Conservation (phyloP, 495 filamentous ascomycete genomes). For the Hypoxylon perforatum region DNA sequence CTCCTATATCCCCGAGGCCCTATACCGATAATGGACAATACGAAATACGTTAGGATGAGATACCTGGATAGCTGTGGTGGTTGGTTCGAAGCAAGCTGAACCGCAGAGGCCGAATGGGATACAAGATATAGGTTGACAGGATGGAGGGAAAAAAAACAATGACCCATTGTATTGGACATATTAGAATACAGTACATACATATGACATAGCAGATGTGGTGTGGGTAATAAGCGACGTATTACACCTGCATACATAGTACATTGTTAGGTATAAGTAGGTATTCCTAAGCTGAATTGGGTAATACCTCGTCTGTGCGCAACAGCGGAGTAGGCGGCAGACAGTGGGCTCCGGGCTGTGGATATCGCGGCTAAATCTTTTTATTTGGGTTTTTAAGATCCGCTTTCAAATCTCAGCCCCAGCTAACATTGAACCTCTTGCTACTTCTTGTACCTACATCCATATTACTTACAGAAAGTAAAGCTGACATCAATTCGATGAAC, state of each 20-base stretch:
- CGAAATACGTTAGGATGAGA: background rate
- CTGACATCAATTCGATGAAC: no score
- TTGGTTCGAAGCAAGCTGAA: slow-evolving; percentile 1
- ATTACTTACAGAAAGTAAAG: no score
- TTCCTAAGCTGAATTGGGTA: background rate
- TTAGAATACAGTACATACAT: background rate
- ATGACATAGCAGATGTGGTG: background rate
- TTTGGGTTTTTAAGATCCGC: no score
- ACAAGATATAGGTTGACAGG: no score
- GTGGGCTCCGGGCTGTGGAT: background rate
- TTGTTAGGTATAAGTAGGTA: background rate
- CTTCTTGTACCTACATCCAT: no score
- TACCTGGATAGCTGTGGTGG: background rate
- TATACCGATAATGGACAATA: slow-evolving; percentile 3
- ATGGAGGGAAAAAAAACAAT: no score
- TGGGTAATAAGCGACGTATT: no score
- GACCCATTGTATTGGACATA: no score
- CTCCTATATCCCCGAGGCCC: no score
- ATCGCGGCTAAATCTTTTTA: slow-evolving; percentile 1
- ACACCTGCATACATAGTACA: no score
- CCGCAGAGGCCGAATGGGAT: background rate
- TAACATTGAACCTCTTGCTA: no score
- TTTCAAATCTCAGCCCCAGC: no score
- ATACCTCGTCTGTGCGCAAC: background rate
- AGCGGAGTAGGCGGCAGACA: background rate